Base-by-base conservation (phyloP, 805 yeast species). In the Cyberlindnera meyerae region DNA sequence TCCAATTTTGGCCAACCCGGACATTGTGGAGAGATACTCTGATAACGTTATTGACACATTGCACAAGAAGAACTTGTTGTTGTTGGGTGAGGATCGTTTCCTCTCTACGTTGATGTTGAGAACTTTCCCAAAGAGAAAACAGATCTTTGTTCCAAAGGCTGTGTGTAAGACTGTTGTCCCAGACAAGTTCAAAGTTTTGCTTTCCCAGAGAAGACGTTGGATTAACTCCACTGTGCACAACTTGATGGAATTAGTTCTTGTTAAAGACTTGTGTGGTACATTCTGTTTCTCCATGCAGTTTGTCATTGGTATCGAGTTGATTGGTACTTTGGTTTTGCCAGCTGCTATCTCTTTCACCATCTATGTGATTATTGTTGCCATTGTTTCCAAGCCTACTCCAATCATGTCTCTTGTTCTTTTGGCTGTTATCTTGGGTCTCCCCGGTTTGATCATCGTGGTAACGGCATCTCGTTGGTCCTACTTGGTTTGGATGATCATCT, bases 201-300 rank as follows among this genome's bases (percentile, higher is more conserved):
- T 88, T 31, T 88, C 96, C 1, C 97, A 88, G 59, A 81, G 97
- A 59, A 85, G 97, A 65, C 83, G 97, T 58, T 88, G 97, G 97
- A 88, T 88, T 51, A 88, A 88, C 60, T 88, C 96, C 5, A 89
- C 97, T 0, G 89, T 88, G 25, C 97, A 88, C 61, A 88, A 88
- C 55, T 72, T 88, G 60, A 73, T 89, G 78, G 97, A 88, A 60
- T 74, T 88, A 53, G 84, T 82, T 4, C 63, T 85, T 44, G 89
- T 88, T 15, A 77, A 78, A 36, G 96, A 88, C 58, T 69, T 89
- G 46, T 88, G 97, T 70, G 97, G 97, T 48, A 86, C 94, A 0
- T 88, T 88, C 57, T 87, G 96, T 51, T 84, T 89, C 51, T 87
- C 96, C 1, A 88, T 88, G 97, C 96, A 88, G 61, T 88, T 88